phyloP scores from a whole-genome alignment of 2,329 filamentous ascomycete species.

The Cordyceps javanica region DNA sequence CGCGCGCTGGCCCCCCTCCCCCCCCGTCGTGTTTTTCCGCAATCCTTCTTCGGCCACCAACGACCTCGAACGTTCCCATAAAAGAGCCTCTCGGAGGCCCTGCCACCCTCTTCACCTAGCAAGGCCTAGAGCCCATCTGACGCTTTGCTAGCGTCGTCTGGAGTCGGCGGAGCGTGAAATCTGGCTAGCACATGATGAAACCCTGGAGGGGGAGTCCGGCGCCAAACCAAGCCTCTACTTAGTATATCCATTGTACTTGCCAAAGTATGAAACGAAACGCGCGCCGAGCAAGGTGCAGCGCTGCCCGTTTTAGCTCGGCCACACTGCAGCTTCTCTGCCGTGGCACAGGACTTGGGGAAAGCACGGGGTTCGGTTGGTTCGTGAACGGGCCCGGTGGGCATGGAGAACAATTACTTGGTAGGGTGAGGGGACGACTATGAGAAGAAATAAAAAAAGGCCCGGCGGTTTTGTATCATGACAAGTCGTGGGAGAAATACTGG shows the following conservation, averaged over 20 bases:
- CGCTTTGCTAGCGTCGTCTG: neutral
- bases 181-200: neutral
- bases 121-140: neutral
- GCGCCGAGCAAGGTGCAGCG: neutral
- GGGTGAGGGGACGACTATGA: no score
- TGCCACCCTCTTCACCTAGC: neutral
- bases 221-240: neutral
- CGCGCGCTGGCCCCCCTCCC: neutral
- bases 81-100: no score
- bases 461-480: no score
- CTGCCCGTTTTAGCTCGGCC: neutral
- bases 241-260: no score
- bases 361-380: neutral
- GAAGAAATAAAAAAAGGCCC: no score
- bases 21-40: no score
- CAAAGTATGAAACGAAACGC: neutral
- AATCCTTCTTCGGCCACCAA: no score
- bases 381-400: neutral
- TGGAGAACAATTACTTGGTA: neutral
- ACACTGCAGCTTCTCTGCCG: neutral
- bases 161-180: neutral
- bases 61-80: no score
- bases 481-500: no score
- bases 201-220: neutral
- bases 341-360: neutral